A percentile compares a stretch with the other conserved stretches of the same genome.
Evolutionary conservation across 1,284 basidiomycete species (phyloP).

Genomic region (Malassezia pachydermatis): DNA sequence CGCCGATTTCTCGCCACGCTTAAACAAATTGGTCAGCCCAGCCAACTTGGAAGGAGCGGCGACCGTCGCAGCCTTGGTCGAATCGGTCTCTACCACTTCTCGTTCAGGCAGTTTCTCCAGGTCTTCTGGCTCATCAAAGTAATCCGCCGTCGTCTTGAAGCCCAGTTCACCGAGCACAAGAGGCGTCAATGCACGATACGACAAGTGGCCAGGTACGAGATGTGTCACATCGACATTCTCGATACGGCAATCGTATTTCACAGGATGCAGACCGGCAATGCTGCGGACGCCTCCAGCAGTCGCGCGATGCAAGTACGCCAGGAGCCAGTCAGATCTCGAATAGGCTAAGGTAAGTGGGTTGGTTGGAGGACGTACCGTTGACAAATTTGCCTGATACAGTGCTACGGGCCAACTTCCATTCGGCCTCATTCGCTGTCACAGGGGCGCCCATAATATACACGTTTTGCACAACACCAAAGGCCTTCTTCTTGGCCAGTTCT

Average conservation of each 20-base stretch:
- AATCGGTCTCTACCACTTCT: too few species aligned
- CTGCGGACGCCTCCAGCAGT: conserved; percentile 43
- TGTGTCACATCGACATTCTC: conserved; percentile 47
- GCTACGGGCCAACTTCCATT: conserved; percentile 37
- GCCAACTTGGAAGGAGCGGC: not conserved
- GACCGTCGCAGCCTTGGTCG: conserved; percentile 19
- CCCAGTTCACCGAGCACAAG: conserved; percentile 44
- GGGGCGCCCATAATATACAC: conserved; percentile 47
- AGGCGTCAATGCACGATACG: conserved; percentile 44
- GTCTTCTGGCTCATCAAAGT: conserved; percentile 48
- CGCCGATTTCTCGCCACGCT: not conserved
- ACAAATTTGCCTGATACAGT: conserved; percentile 45
- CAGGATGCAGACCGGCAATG: conserved; percentile 44
- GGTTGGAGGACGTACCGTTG: conserved; percentile 23
- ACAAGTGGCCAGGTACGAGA: conserved; percentile 41
- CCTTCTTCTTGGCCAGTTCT: conserved; percentile 39
- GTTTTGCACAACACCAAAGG: conserved; percentile 46
- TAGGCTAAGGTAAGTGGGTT: conserved; percentile 24
- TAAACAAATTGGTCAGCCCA: conserved; percentile 9
- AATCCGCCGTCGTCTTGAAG: conserved; percentile 45
- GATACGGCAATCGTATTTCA: conserved; percentile 39
- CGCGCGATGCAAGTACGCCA: conserved; percentile 44
- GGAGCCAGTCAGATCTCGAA: conserved; percentile 46
- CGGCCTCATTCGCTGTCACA: conserved; percentile 37
- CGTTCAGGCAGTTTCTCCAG: conserved; percentile 40